These are phyloP conservation scores for Penicillium chermesinum DNA, from an alignment of 495 filamentous ascomycete species.

Conservation along the genomic window DNA sequence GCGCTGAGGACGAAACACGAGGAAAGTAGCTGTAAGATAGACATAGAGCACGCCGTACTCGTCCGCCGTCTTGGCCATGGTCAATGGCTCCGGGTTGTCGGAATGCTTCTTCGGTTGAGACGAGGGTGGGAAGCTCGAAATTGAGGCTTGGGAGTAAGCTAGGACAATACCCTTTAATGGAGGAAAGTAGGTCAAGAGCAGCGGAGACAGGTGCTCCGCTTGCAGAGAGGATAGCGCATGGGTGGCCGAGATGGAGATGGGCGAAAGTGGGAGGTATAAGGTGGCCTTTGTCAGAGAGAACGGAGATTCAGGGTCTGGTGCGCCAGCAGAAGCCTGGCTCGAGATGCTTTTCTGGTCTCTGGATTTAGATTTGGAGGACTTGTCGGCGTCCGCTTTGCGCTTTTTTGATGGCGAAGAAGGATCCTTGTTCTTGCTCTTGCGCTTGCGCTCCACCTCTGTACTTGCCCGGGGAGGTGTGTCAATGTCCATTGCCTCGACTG, in stretches of 20 bases:
- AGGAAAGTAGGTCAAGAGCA: constrained; percentile 70
- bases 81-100: constrained; percentile 36
- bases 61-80: constrained; percentile 52
- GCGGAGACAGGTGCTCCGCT: constrained; percentile 70
- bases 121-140: constrained; percentile 34
- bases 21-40: constrained; percentile 69
- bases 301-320: constrained; percentile 38
- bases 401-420: constrained; percentile 47
- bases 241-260: constrained; percentile 58
- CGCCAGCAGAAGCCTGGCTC: constrained; percentile 5
- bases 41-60: constrained; percentile 65
- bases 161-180: constrained; percentile 66
- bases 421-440: constrained; percentile 49
- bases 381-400: constrained; percentile 39
- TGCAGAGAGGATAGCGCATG: constrained; percentile 61
- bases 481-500: constrained; percentile 42
- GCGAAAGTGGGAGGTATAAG: constrained; percentile 66
- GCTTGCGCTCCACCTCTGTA: constrained; percentile 37
- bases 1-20: constrained; percentile 60
- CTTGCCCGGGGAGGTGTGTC: constrained; percentile 22
- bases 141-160: constrained; percentile 58
- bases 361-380: constrained; percentile 9
- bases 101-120: constrained; percentile 23
- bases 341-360: constrained; percentile 29
- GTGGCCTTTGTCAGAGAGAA: constrained; percentile 59